phyloP scores from a whole-genome alignment of 306 rosid species.

The Vicia faba region DNA sequence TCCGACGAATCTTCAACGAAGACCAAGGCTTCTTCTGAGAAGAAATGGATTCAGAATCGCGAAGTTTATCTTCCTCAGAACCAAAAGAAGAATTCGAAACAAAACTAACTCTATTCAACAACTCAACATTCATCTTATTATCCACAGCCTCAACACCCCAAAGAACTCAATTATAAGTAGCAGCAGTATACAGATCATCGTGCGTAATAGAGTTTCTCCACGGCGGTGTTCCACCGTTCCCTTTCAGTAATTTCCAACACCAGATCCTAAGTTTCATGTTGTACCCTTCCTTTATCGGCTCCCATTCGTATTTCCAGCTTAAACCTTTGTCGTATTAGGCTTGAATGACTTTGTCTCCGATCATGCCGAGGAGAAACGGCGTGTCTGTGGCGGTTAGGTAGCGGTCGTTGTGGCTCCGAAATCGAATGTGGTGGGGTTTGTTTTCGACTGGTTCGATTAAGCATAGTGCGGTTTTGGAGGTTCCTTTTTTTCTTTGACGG shows the following conservation, averaged over 20 bases:
- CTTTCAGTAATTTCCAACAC: slow-evolving; percentile 73
- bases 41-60: slow-evolving; percentile 43
- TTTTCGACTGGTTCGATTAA: slow-evolving; percentile 54
- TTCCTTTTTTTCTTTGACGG: slow-evolving; percentile 61
- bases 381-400: slow-evolving; percentile 64
- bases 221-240: slow-evolving; percentile 80
- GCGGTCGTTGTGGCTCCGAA: slow-evolving; percentile 52
- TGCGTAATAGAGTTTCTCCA: slow-evolving; percentile 89
- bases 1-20: not conserved
- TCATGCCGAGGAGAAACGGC: slow-evolving; percentile 59
- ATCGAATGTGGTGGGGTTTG: slow-evolving; percentile 49
- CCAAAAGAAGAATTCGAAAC: slow-evolving; percentile 36
- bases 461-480: slow-evolving; percentile 53
- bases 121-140: slow-evolving; percentile 7
- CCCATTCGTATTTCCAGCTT: slow-evolving; percentile 66
- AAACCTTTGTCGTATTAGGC: slow-evolving; percentile 20
- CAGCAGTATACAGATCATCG: slow-evolving; percentile 52
- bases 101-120: not conserved
- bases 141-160: slow-evolving; percentile 58
- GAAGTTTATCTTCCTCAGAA: slow-evolving; percentile 48
- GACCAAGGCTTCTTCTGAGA: not conserved
- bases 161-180: slow-evolving; percentile 66
- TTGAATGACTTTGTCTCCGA: slow-evolving; percentile 63
- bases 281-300: slow-evolving; percentile 64
- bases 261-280: slow-evolving; percentile 68